These are phyloP conservation scores for Cladophialophora psammophila DNA, from an alignment of 2,329 filamentous ascomycete species.

Conservation along the genomic window DNA sequence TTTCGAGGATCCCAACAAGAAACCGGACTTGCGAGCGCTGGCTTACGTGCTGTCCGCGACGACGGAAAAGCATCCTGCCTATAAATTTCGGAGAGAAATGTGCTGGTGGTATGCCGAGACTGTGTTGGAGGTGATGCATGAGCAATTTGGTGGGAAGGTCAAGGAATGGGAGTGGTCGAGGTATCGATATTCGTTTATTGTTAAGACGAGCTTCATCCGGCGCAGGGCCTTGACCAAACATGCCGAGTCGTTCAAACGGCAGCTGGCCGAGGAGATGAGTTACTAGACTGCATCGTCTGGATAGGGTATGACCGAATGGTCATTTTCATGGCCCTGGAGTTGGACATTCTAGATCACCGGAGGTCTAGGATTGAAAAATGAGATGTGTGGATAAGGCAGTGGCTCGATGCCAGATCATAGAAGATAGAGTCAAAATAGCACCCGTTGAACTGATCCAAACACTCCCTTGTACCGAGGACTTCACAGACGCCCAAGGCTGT, in stretches of 20 bases:
- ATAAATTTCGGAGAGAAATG: constrained; percentile 35
- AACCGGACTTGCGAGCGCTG: constrained; percentile 26
- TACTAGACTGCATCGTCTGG: constrained; percentile 21
- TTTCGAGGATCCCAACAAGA: constrained; percentile 19
- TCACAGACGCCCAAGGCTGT: constrained; percentile 12
- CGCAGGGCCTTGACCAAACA: constrained; percentile 25
- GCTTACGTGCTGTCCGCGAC: constrained; percentile 28
- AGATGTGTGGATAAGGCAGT: not conserved
- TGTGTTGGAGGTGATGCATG: constrained; percentile 28
- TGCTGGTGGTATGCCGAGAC: constrained; percentile 40
- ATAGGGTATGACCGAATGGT: not conserved
- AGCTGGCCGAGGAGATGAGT: constrained; percentile 29
- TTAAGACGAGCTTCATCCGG: constrained; percentile 33
- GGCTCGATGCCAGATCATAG: not conserved
- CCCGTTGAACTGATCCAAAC: not conserved
- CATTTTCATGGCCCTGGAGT: not conserved
- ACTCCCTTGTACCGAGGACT: too few species aligned
- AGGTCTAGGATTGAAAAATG: not conserved
- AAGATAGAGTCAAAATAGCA: not conserved
- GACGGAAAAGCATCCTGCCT: constrained; percentile 25
- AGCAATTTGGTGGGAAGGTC: constrained; percentile 27
- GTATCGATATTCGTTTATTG: constrained; percentile 38
- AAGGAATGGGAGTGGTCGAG: constrained; percentile 38
- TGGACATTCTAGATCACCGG: not conserved
- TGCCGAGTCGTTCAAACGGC: constrained; percentile 32